Evolutionary conservation across 306 rosid genomes (phyloP), one percentile per base, ranked within the genome.

Genomic region (Cicer judaicum): DNA sequence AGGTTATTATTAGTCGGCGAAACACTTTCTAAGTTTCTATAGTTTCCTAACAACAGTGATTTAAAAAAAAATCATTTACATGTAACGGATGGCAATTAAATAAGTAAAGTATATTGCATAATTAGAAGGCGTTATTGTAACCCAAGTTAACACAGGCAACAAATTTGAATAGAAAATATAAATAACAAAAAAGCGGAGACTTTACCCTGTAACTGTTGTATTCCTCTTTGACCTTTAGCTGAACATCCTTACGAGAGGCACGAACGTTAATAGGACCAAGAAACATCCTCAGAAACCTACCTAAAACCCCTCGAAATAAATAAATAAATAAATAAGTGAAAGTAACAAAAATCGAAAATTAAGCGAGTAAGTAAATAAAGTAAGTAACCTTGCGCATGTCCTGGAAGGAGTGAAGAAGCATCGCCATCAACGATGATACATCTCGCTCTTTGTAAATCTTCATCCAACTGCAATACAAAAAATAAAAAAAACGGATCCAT

Each of bases 151-250:
- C 5, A 12, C 54, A 48, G 13, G 0, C 16, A 48, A 48, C 2
- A 1, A 48, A 48, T 29, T 29, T 0, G 5, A 29, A 29, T 5
- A 29, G 0, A 42, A 41, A 8, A 2, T 42, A 42, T 42, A 9
- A 42, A 42, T 42, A 12, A 5, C 15, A 12, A 12, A 48, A n/a
- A 47, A 12, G 36, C 4, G 36, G 1, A 10, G 12, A 10, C 8
- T 3, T 60, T 60, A 65, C 99, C 84, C 92, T 86, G 82, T 90
- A 95, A 83, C 93, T 85, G 82, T 95, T 95, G 89, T 92, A 95
- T 78, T 95, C 99, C 83, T 95, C 99, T 80, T 95, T 95, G 69
- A 92, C 98, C 90, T 95, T 95, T 72, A 95, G 83, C 82, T 85
- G 99, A 16, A 95, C 85, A 69, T 95, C 99, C 80, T 89, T 95